Evolutionary conservation across 2,329 filamentous ascomycete genomes (phyloP).

Genomic region (Nannizziopsis arthrosporioides): DNA sequence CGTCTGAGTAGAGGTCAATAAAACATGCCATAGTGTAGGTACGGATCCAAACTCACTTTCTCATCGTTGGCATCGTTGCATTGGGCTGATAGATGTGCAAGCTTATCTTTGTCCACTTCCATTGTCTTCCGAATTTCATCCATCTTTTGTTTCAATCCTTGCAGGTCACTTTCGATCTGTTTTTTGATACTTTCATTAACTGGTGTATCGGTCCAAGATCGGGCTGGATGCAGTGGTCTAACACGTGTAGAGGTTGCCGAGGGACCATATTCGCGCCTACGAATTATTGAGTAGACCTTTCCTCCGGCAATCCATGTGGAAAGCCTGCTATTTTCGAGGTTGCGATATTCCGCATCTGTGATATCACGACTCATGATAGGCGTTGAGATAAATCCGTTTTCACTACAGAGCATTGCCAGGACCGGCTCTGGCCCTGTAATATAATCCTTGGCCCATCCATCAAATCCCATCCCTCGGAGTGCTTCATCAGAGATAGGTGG

Average conservation of each 20-base stretch:
- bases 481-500: constrained; percentile 46
- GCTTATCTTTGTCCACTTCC: constrained; percentile 21
- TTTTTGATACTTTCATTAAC: constrained; percentile 51
- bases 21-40: constrained; percentile 2
- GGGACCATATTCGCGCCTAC: constrained; percentile 70
- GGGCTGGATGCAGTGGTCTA: constrained; percentile 48
- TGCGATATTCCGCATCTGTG: constrained; percentile 54
- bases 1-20: constrained; percentile 19
- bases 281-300: constrained; percentile 52
- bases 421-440: constrained; percentile 72
- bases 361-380: constrained; percentile 55
- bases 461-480: constrained; percentile 52
- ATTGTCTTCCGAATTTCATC: constrained; percentile 22
- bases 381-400: constrained; percentile 55
- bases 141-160: constrained; percentile 34
- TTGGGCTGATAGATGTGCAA: constrained; percentile 19
- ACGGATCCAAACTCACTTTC: constrained; percentile 28
- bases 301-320: constrained; percentile 58
- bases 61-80: constrained; percentile 24
- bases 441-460: constrained; percentile 68
- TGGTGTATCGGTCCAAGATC: constrained; percentile 65
- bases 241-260: constrained; percentile 59
- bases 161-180: constrained; percentile 45
- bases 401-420: constrained; percentile 74
- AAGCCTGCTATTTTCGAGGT: constrained; percentile 49